phyloP scores from a whole-genome alignment of 306 rosid genomes.

The Acmispon strigosus region DNA sequence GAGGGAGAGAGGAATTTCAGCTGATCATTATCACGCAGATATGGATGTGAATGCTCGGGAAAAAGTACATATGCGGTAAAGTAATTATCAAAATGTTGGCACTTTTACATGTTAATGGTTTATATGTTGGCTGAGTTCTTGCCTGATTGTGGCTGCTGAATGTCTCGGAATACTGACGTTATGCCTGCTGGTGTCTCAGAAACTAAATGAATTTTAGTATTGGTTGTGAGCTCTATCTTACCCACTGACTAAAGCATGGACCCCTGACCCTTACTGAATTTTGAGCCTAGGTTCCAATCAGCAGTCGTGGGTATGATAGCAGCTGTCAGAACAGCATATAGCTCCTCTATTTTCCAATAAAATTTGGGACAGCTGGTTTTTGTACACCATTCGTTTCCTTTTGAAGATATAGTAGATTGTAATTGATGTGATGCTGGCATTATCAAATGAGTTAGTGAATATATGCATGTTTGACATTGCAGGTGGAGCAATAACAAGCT shows the following conservation, averaged over 20 bases:
- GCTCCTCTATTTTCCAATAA: not conserved
- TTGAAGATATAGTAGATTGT: conserved; percentile 6
- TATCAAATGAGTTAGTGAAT: conserved; percentile 3
- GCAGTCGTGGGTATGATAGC: conserved; percentile 10
- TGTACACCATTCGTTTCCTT: not conserved
- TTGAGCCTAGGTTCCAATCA: not conserved
- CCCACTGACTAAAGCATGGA: not conserved
- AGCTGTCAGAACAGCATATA: not conserved
- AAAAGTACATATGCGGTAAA: conserved; percentile 84
- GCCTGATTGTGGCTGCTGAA: conserved; percentile 4
- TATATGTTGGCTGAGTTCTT: conserved; percentile 2
- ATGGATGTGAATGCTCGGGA: conserved; percentile 79
- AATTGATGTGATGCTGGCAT: not conserved
- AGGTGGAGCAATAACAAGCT: conserved; percentile 89
- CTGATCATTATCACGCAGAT: conserved; percentile 89
- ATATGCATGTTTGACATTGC: conserved; percentile 23
- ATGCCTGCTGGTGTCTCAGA: not conserved
- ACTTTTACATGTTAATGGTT: conserved; percentile 8
- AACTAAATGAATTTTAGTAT: conserved; percentile 5
- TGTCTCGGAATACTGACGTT: not conserved
- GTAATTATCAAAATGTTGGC: conserved; percentile 9
- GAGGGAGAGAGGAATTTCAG: conserved; percentile 71
- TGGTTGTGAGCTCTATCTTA: conserved; percentile 19
- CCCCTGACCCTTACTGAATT: conserved; percentile 5
- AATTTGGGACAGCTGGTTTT: conserved; percentile 8